Evolutionary conservation across 2,329 filamentous ascomycete species (phyloP).

Genomic region (Pseudopyricularia javanii): DNA sequence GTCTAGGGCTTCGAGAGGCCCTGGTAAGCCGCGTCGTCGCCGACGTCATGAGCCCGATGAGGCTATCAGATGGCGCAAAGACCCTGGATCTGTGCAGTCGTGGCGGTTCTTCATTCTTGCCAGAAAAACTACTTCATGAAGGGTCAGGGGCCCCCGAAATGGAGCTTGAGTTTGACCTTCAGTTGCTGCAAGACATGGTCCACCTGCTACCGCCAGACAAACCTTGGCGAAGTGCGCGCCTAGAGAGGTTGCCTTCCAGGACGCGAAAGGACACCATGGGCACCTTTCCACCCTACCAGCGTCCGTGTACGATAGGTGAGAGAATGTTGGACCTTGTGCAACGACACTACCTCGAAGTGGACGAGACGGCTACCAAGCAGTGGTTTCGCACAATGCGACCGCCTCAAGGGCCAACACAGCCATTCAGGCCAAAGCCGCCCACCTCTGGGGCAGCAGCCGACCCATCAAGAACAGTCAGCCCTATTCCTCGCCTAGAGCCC

Average conservation of each 20-base stretch:
- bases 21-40: conserved; percentile 18
- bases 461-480: neutral
- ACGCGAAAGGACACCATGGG: neutral
- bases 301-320: conserved; percentile 5
- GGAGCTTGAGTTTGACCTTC: neutral
- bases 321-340: conserved; percentile 10
- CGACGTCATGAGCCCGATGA: conserved; percentile 14
- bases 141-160: neutral
- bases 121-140: neutral
- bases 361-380: conserved; percentile 7
- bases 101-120: neutral
- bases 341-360: conserved; percentile 12
- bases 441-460: neutral
- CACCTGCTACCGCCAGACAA: neutral
- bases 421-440: conserved; percentile 1
- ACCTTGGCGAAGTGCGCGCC: neutral
- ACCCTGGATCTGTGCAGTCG: neutral
- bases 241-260: neutral
- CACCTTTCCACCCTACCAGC: neutral
- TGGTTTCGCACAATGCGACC: conserved; percentile 7
- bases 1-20: conserved; percentile 16
- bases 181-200: neutral
- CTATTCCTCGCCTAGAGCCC: neutral
- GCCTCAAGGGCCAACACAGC: neutral
- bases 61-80: neutral